Conservation (phyloP, 2,329 filamentous ascomycete species). For the Monosporascus sp. region DNA sequence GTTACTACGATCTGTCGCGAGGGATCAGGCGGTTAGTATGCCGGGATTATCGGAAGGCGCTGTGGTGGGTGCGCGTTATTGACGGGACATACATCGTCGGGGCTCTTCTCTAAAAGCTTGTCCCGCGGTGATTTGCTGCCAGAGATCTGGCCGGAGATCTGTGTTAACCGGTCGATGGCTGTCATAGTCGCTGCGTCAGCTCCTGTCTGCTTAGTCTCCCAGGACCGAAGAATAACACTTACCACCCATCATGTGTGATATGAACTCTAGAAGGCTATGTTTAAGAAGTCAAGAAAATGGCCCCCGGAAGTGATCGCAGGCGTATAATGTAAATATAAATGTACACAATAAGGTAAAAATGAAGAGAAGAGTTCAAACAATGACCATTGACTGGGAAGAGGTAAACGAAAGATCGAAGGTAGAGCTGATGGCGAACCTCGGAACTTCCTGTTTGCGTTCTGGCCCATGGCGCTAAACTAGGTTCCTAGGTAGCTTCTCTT, state of each 20-base stretch:
- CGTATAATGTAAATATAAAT: not conserved
- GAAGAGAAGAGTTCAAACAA: no score
- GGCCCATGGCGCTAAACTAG: not conserved
- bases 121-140: conserved; percentile 42
- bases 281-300: not conserved
- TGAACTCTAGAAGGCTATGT: not conserved
- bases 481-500: not conserved
- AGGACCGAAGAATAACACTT: conserved; percentile 1
- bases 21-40: not conserved
- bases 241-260: conserved; percentile 16
- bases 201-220: not conserved
- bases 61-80: no score
- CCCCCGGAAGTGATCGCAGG: not conserved
- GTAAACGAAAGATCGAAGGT: no score
- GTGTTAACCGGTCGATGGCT: conserved; percentile 54
- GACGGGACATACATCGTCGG: conserved; percentile 54
- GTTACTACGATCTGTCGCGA: conserved; percentile 73
- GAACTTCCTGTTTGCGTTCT: conserved; percentile 1
- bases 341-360: not conserved
- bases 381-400: not conserved
- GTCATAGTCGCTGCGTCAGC: conserved; percentile 5
- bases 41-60: no score
- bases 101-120: conserved; percentile 58
- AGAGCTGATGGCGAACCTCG: not conserved
- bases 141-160: conserved; percentile 57